These are phyloP conservation scores for Trichoderma atroviride DNA, from an alignment of 2,329 filamentous ascomycete species.

Conservation along the genomic window DNA sequence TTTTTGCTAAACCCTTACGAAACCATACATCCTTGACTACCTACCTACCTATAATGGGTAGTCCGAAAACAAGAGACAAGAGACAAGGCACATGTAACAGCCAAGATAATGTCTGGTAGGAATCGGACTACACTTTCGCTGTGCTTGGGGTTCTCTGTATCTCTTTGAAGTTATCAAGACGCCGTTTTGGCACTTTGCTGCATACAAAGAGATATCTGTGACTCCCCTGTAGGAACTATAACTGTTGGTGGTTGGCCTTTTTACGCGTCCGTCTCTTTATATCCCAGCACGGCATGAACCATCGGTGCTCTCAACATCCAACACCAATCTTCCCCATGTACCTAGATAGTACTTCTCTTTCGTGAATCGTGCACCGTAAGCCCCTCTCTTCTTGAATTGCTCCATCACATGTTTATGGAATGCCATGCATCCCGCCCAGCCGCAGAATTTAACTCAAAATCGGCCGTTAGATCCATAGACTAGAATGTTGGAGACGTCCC, in stretches of 20 bases:
- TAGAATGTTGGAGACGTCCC: not conserved
- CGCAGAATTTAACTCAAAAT: not conserved
- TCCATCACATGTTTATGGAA: not conserved
- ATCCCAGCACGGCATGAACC: slow-evolving; percentile 9
- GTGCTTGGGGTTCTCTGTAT: not conserved
- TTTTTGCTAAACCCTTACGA: not conserved
- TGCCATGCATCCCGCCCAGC: not conserved
- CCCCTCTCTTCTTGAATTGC: not conserved
- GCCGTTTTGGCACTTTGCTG: not conserved
- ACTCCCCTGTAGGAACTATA: not conserved
- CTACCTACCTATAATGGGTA: not conserved
- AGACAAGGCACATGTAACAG: not conserved
- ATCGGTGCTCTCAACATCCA: not conserved
- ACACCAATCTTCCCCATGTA: not conserved
- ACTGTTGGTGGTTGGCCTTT: not conserved
- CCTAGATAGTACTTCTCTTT: not conserved
- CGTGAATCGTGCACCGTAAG: slow-evolving; percentile 22
- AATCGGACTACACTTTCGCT: not conserved
- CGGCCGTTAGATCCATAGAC: not conserved
- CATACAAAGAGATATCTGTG: not conserved
- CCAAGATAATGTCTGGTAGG: not conserved
- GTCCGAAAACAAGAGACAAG: not conserved
- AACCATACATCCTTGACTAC: not conserved
- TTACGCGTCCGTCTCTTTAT: not conserved
- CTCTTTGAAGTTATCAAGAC: not conserved